Conservation (phyloP, 2,329 filamentous ascomycete species). For the Cordyceps javanica region DNA sequence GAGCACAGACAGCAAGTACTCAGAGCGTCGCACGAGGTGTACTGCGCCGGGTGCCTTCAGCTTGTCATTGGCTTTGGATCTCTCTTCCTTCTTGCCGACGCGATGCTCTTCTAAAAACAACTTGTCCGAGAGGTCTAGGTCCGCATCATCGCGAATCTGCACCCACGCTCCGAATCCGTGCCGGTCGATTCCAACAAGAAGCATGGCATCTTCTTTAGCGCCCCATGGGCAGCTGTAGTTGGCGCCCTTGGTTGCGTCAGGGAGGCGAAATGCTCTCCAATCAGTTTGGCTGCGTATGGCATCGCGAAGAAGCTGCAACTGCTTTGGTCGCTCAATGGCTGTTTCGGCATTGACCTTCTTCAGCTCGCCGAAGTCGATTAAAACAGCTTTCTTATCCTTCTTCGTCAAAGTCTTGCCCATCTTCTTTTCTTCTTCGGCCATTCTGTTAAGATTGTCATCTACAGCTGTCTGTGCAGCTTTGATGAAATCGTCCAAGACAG, state of each 20-base stretch:
- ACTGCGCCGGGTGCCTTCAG: constrained; percentile 95
- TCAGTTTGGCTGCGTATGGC: constrained; percentile 63
- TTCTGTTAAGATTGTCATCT: constrained; percentile 60
- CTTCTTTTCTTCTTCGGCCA: constrained; percentile 77
- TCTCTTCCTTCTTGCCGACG: constrained; percentile 95
- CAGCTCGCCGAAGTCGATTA: constrained; percentile 90
- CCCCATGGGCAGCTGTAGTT: constrained; percentile 92
- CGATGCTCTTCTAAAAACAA: constrained; percentile 96
- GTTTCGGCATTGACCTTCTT: constrained; percentile 96
- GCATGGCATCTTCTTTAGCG: constrained; percentile 91
- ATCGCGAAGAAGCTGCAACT: constrained; percentile 77
- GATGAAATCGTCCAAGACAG: constrained; percentile 70
- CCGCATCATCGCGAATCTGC: constrained; percentile 84
- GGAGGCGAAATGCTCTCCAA: constrained; percentile 74
- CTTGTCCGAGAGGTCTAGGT: constrained; percentile 80
- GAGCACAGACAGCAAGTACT: constrained; percentile 92
- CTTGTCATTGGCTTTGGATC: constrained; percentile 68
- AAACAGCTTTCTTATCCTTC: constrained; percentile 94
- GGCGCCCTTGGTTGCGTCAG: constrained; percentile 86
- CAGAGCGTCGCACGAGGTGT: constrained; percentile 87
- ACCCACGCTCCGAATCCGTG: constrained; percentile 96
- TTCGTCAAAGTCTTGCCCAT: constrained; percentile 80
- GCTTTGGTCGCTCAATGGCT: constrained; percentile 81
- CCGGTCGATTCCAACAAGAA: constrained; percentile 84
- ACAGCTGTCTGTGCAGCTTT: constrained; percentile 51